Evolutionary conservation across 1,284 basidiomycete genomes (phyloP), one percentile per base, ranked within the genome.

Genomic region (Tilletia walkeri): DNA sequence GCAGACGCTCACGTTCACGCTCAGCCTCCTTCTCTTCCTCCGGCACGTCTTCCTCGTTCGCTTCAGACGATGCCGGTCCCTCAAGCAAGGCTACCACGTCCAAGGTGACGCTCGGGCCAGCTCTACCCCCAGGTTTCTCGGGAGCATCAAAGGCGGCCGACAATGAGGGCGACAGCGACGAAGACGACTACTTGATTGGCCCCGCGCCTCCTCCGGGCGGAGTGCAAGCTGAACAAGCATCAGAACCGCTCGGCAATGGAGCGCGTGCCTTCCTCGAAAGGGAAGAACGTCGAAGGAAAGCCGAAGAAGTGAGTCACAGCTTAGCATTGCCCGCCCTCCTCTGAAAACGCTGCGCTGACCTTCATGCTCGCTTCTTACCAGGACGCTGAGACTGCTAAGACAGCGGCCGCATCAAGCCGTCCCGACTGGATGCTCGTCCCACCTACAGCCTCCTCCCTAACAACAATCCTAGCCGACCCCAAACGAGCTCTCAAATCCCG

Each of bases 371-470:
- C 30, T 30, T 61, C 10, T 30, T 7, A n/a, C 9, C 50, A 71
- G 34, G 73, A 76, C 6, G 75, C 73, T 4, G 53, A 67, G 5
- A 12, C 67, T 2, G 71, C 75, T 1, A 69, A 70, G 10, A 69
- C 72, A 63, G 71, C 69, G 39, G 75, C 70, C 2, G 71, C 74
- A 47, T 76, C 65, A 12, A 72, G 72, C 20, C 68, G 76, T 12
- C 73, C 74, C 0, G 76, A 78, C 47, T 78, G 76, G 76, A 78
- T 78, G 76, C 73, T 78, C 2, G 39, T 73, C 6, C 75, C 75
- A 10, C 76, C 76, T 14, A 72, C 74, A 59, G 36, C 70, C 1
- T 72, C 76, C 1, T 74, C 75, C 47, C 67, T 75, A 38, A 70
- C 70, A 10, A 63, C 71, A 1, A 68, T 74, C 2, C 71, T 71